phyloP scores from a whole-genome alignment of 805 yeast species.

The Suhomyces sp. region DNA sequence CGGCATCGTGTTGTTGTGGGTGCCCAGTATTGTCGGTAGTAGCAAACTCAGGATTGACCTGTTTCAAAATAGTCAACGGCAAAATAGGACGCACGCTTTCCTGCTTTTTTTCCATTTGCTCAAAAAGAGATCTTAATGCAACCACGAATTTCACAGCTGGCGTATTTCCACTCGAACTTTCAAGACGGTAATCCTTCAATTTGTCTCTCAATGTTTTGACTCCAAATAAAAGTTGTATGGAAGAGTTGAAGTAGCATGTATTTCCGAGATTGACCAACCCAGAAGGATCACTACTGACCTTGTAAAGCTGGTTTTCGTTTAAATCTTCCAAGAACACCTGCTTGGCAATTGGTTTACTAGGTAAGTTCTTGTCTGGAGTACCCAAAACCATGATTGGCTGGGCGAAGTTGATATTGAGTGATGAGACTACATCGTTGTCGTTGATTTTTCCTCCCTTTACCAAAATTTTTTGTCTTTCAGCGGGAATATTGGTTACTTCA shows the following conservation, averaged over 20 bases:
- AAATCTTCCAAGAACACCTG: conserved; percentile 70
- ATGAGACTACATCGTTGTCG: conserved; percentile 58
- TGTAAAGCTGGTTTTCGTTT: conserved; percentile 41
- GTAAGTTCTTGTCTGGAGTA: conserved; percentile 69
- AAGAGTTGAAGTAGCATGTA: conserved; percentile 74
- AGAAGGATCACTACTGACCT: conserved; percentile 49
- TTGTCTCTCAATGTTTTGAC: conserved; percentile 39
- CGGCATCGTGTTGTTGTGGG: conserved; percentile 96
- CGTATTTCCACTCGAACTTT: conserved; percentile 8
- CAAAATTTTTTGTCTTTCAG: conserved; percentile 84
- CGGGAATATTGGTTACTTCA: conserved; percentile 77
- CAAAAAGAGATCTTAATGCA: conserved; percentile 44
- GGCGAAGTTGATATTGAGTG: conserved; percentile 56
- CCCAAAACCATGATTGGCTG: conserved; percentile 87
- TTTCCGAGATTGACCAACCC: conserved; percentile 72
- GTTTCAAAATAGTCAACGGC: conserved; percentile 63
- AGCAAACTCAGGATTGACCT: conserved; percentile 81
- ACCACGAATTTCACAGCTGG: conserved; percentile 10
- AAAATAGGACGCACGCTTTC: conserved; percentile 62
- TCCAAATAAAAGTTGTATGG: conserved; percentile 55
- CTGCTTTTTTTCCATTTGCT: conserved; percentile 43
- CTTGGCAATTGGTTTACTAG: conserved; percentile 49
- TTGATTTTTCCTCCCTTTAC: conserved; percentile 84
- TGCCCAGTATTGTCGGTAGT: conserved; percentile 69
- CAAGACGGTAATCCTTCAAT: conserved; percentile 14